phyloP scores from a whole-genome alignment of 2,329 filamentous ascomycete genomes.

The Kalmusia sp. region DNA sequence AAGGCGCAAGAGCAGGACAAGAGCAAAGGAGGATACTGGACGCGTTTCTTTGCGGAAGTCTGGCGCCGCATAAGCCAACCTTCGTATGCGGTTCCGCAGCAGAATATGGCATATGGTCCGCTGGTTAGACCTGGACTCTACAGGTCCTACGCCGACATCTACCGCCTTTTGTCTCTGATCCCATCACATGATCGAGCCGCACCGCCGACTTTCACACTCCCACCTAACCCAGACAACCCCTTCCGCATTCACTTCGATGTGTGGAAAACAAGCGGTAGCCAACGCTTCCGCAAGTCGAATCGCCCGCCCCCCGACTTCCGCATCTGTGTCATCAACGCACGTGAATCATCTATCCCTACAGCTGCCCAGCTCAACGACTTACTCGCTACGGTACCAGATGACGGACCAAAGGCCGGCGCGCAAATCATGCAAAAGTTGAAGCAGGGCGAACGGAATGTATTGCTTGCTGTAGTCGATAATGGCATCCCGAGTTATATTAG shows the following conservation, averaged over 20 bases:
- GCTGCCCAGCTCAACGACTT: conserved; percentile 74
- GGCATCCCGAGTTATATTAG: conserved; percentile 89
- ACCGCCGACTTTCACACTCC: conserved; percentile 42
- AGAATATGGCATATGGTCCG: conserved; percentile 51
- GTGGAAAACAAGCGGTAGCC: conserved; percentile 70
- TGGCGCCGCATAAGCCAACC: conserved; percentile 40
- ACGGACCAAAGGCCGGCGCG: conserved; percentile 63
- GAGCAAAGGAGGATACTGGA: conserved; percentile 29
- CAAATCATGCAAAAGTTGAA: conserved; percentile 79
- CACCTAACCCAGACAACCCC: conserved; percentile 53
- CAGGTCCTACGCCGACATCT: conserved; percentile 70
- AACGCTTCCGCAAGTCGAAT: conserved; percentile 75
- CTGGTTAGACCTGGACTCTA: conserved; percentile 62
- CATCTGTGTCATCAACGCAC: conserved; percentile 80
- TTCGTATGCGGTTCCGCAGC: conserved; percentile 20
- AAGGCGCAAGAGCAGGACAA: conserved; percentile 12
- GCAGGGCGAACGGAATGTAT: conserved; percentile 81
- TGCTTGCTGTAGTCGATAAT: conserved; percentile 87
- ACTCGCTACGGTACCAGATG: conserved; percentile 75
- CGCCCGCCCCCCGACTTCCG: conserved; percentile 83
- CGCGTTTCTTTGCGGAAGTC: conserved; percentile 44
- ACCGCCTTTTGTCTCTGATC: conserved; percentile 76
- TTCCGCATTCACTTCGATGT: conserved; percentile 81
- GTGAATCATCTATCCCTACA: conserved; percentile 74
- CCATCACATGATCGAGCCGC: conserved; percentile 69